Conservation (phyloP, 176 grass and related monocot species). For the Cenchrus purpureus region DNA sequence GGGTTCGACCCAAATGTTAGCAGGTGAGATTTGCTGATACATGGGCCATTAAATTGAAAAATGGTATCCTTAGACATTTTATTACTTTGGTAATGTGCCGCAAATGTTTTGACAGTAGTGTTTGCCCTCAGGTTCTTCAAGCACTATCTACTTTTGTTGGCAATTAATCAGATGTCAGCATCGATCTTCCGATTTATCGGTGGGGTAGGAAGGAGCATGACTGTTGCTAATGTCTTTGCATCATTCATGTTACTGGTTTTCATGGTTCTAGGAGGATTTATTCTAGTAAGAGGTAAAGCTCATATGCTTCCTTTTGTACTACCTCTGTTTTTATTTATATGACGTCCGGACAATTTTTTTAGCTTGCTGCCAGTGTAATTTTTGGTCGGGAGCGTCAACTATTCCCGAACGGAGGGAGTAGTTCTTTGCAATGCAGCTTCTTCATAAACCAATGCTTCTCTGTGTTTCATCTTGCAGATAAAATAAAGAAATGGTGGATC, state of each 20-base stretch:
- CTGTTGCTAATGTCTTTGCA: slow-evolving; percentile 78
- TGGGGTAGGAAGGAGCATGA: slow-evolving; percentile 66
- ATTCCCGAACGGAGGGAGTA: too few relatives aligned
- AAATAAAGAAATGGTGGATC: slow-evolving; percentile 96
- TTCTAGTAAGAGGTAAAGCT: slow-evolving; percentile 69
- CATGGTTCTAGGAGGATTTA: slow-evolving; percentile 79
- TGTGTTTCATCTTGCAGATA: slow-evolving; percentile 42
- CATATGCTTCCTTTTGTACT: background rate
- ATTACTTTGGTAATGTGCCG: background rate
- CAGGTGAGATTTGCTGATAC: slow-evolving; percentile 62
- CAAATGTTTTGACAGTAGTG: slow-evolving; percentile 29
- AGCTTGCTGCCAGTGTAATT: too few relatives aligned
- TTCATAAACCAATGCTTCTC: slow-evolving; percentile 10
- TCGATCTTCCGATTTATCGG: slow-evolving; percentile 75
- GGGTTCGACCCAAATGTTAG: slow-evolving; percentile 80
- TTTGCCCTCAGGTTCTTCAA: slow-evolving; percentile 68
- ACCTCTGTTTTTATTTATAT: too few relatives aligned
- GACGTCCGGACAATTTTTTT: too few relatives aligned
- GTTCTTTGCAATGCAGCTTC: background rate
- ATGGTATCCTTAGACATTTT: background rate
- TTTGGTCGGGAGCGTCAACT: too few relatives aligned
- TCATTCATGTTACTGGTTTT: slow-evolving; percentile 71
- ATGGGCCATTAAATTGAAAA: slow-evolving; percentile 17
- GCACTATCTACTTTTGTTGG: slow-evolving; percentile 76
- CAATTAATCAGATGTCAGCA: slow-evolving; percentile 73